Conservation (phyloP, 306 rosid species). For the Echinosophora koreensis region DNA sequence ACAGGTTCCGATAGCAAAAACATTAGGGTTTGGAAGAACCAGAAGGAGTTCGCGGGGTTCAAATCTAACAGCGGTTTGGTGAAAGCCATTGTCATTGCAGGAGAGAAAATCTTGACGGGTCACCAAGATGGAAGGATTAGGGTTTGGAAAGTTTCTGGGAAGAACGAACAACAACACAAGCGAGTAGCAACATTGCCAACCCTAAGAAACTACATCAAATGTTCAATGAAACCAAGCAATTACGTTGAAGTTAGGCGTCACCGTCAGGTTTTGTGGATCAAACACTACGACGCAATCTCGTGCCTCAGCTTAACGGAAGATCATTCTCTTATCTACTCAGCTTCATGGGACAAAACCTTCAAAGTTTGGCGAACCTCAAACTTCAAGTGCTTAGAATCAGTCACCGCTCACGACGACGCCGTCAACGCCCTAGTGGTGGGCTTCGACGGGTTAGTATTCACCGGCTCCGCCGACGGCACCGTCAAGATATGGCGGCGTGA, state of each 20-base stretch:
- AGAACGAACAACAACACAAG: slow-evolving; percentile 53
- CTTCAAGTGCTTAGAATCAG: slow-evolving; percentile 85
- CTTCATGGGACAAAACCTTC: slow-evolving; percentile 93
- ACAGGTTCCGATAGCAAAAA: slow-evolving; percentile 94
- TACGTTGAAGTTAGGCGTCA: slow-evolving; percentile 72
- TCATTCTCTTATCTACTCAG: slow-evolving; percentile 65
- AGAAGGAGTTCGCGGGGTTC: slow-evolving; percentile 70
- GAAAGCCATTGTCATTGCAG: slow-evolving; percentile 72
- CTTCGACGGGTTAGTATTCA: slow-evolving; percentile 67
- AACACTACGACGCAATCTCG: slow-evolving; percentile 85
- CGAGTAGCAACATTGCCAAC: slow-evolving; percentile 82
- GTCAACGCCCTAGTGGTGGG: slow-evolving; percentile 74
- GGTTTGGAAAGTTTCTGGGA: slow-evolving; percentile 71
- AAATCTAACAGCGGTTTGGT: slow-evolving; percentile 84
- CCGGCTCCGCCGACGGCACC: slow-evolving; percentile 90
- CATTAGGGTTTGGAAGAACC: slow-evolving; percentile 93
- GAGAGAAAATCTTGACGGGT: slow-evolving; percentile 71
- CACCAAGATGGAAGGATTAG: slow-evolving; percentile 92
- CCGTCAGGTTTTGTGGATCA: slow-evolving; percentile 71
- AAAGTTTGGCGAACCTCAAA: slow-evolving; percentile 80
- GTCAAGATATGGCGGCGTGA: slow-evolving; percentile 88
- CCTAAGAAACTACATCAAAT: slow-evolving; percentile 61
- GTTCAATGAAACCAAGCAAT: slow-evolving; percentile 78
- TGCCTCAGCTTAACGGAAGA: slow-evolving; percentile 78
- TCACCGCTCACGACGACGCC: slow-evolving; percentile 85